Conservation (phyloP, 1,139 yeast genomes). For the Lodderomyces pseudojiufengensis region DNA sequence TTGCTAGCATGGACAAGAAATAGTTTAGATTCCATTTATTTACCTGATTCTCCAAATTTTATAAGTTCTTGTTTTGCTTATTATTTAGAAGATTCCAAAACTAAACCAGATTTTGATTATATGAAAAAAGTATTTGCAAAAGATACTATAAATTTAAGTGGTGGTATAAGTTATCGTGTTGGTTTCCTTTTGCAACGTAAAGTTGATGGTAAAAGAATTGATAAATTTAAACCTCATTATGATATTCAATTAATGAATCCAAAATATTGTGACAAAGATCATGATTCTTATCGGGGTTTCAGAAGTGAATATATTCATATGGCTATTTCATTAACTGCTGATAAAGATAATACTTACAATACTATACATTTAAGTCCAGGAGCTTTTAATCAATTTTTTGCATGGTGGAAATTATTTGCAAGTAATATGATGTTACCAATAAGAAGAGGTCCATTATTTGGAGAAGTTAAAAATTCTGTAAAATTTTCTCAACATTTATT, state of each 20-base stretch:
- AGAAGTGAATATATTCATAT: constrained; percentile 42
- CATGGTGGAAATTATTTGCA: constrained; percentile 46
- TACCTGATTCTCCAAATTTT: constrained; percentile 42
- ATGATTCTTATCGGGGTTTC: constrained; percentile 40
- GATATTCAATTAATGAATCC: constrained; percentile 66
- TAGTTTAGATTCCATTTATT: constrained; percentile 37
- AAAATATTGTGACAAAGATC: constrained; percentile 40
- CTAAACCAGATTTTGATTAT: constrained; percentile 12
- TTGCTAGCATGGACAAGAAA: constrained; percentile 60
- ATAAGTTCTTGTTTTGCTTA: constrained; percentile 52
- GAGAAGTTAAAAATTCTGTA: constrained; percentile 30
- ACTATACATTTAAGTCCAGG: constrained; percentile 42
- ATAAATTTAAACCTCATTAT: constrained; percentile 65
- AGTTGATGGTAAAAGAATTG: constrained; percentile 41
- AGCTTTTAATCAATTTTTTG: constrained; percentile 37
- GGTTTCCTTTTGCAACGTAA: constrained; percentile 59
- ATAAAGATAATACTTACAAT: constrained; percentile 35
- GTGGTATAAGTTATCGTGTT: constrained; percentile 56
- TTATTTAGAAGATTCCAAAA: constrained; percentile 32
- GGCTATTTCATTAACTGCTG: constrained; percentile 55
- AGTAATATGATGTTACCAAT: constrained; percentile 43
- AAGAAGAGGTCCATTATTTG: constrained; percentile 38
- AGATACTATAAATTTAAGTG: constrained; percentile 53
- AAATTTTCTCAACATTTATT: constrained; percentile 44
- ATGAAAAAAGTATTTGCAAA: constrained; percentile 38